Base-by-base conservation (phyloP, 805 yeast genomes). In the Yarrowia deformans region DNA sequence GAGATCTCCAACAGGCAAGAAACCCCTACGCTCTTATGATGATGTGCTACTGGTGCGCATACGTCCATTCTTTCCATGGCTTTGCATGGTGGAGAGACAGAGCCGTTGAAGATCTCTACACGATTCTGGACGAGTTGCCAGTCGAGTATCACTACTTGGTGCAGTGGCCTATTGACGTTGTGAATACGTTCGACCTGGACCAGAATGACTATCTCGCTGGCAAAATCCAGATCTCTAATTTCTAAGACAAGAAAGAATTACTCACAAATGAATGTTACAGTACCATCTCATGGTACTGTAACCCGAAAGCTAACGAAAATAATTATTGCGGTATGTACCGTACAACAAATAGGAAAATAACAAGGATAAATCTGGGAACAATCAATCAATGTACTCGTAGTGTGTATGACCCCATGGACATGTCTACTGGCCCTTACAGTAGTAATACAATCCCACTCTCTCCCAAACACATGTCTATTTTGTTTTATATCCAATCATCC, bases 21-120 rank as follows among this genome's bases (percentile, higher is more conserved):
- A 56, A 56, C 48, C 63, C 63, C 12, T 42, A 40, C 23, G 48
- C 48, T 14, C 23, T 56, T 10, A 8, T 56, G n/a, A 23, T 56
- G 39, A 18, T 56, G 13, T 14, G 23, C 19, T 56, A 56, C 37
- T 56, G 48, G 48, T 56, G 63, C n/a, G 63, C 63, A 14, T 56
- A 56, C 16, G 63, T 56, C 10, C 63, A 56, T 16, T 18, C 37
- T 8, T 56, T 56, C 48, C 63, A 56, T 39, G 63, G 42, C 2
- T 56, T 4, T 14, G 14, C 63, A 10, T 56, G 63, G 63, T 56
- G 63, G 63, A 23, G 63, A 56, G 63, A 56, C 37, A 16, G 63
- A n/a, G 63, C 63, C 7, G 48, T 40, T 3, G 48, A 56, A 8
- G 63, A 56, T 14, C 35, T 56, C 29, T 56, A 42, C 10, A 16